phyloP scores from a whole-genome alignment of 345 rosid species.

The Garcia nutans region DNA sequence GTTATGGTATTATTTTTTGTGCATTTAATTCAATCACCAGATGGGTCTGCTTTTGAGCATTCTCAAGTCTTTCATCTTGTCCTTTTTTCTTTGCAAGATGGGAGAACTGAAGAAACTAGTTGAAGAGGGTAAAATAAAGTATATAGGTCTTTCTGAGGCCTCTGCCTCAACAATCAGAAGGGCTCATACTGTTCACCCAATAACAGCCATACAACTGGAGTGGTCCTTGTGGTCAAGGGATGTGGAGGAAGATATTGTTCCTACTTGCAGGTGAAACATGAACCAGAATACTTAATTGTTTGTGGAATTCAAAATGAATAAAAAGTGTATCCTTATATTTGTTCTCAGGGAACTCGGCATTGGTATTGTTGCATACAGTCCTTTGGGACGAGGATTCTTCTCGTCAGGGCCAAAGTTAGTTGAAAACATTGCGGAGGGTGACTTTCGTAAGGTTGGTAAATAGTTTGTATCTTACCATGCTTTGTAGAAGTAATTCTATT shows the following conservation, averaged over 20 bases:
- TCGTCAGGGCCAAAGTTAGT: slow-evolving; percentile 53
- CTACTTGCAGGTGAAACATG: slow-evolving; percentile 28
- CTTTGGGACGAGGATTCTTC: slow-evolving; percentile 66
- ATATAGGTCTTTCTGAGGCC: slow-evolving; percentile 68
- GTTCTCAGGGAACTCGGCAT: slow-evolving; percentile 67
- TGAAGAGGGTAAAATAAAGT: slow-evolving; percentile 75
- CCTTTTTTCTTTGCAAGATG: slow-evolving; percentile 19
- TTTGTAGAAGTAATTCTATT: neutral
- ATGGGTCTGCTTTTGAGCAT: no score
- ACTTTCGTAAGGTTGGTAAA: slow-evolving; percentile 46
- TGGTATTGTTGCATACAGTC: slow-evolving; percentile 71
- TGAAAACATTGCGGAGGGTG: slow-evolving; percentile 40
- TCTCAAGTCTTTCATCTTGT: neutral
- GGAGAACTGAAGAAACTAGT: slow-evolving; percentile 71
- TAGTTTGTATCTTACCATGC: no score
- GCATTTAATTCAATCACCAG: no score
- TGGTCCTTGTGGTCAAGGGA: slow-evolving; percentile 88
- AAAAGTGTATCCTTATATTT: neutral
- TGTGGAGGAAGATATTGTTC: slow-evolving; percentile 66
- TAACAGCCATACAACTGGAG: slow-evolving; percentile 67
- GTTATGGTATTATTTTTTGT: no score
- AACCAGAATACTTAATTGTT: neutral
- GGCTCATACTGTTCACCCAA: slow-evolving; percentile 77
- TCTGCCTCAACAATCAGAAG: slow-evolving; percentile 79
- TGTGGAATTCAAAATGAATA: neutral